Percentiles rank a stretch among this genome's conserved stretches.
phyloP scores from a whole-genome alignment of 163 green algal species.

The Scenedesmus sp. region DNA sequence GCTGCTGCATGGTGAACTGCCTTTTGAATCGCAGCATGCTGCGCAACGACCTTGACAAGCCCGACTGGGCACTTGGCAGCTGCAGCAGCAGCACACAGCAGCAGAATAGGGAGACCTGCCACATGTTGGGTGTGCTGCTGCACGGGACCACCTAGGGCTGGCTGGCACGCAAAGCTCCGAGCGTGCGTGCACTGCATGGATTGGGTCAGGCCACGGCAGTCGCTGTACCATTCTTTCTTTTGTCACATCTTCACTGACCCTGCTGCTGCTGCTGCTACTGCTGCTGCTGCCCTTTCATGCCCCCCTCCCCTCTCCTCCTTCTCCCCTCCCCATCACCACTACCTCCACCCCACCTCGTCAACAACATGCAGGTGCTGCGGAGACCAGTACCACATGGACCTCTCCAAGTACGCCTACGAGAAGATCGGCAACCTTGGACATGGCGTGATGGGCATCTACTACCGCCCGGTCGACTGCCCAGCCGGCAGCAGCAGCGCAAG shows the following conservation, averaged over 20 bases:
- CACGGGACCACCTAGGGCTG: no score
- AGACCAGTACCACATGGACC: slow-evolving; percentile 68
- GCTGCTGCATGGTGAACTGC: not conserved
- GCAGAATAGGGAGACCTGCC: no score
- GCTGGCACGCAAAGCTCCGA: no score
- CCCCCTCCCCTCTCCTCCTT: not conserved
- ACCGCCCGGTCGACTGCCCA: slow-evolving; percentile 58
- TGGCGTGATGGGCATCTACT: slow-evolving; percentile 69
- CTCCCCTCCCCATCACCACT: not conserved
- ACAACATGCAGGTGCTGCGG: slow-evolving; percentile 59
- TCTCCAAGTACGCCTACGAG: slow-evolving; percentile 68
- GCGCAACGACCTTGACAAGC: not conserved
- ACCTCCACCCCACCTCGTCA: not conserved
- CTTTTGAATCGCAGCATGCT: no score
- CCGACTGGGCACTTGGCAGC: no score
- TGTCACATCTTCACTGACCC: not conserved
- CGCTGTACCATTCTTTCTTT: no score
- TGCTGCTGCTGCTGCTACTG: not conserved
- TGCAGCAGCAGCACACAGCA: no score
- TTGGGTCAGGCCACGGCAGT: no score
- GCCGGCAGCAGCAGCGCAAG: not conserved
- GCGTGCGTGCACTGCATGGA: no score
- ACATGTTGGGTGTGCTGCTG: no score
- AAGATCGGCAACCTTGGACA: slow-evolving; percentile 63
- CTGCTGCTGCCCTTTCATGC: not conserved